These are phyloP conservation scores for Westerdykella aurantiaca DNA, from an alignment of 2,329 filamentous ascomycete species.

Conservation along the genomic window DNA sequence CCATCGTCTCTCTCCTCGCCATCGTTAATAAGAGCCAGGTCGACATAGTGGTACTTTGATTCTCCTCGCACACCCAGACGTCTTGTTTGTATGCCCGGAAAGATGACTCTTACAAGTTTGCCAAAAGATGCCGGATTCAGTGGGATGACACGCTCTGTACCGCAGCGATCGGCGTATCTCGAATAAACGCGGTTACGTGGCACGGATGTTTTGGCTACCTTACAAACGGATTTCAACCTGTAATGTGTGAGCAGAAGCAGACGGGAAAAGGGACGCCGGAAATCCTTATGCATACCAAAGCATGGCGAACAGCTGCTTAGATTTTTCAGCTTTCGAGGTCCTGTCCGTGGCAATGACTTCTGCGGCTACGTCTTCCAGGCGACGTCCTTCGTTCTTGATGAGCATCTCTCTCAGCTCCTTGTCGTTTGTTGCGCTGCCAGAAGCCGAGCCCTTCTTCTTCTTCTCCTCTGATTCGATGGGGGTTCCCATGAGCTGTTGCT, in stretches of 20 bases:
- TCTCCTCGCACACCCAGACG: conserved; percentile 89
- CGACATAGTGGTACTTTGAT: conserved; percentile 92
- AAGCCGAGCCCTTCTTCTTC: conserved; percentile 53
- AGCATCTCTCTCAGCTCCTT: conserved; percentile 73
- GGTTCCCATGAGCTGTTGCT: conserved; percentile 20
- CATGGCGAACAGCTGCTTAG: conserved; percentile 83
- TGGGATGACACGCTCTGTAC: conserved; percentile 87
- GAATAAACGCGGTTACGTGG: conserved; percentile 91
- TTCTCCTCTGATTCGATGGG: conserved; percentile 38
- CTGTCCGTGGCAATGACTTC: conserved; percentile 75
- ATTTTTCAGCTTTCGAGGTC: conserved; percentile 74
- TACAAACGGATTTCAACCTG: conserved; percentile 70
- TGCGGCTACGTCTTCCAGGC: conserved; percentile 64
- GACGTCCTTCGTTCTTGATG: conserved; percentile 60
- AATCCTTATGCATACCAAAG: conserved; percentile 60
- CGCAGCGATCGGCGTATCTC: conserved; percentile 88
- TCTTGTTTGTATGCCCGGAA: conserved; percentile 88
- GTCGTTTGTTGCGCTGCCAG: conserved; percentile 73
- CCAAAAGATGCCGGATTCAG: conserved; percentile 96
- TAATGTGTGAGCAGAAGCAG: conserved; percentile 27
- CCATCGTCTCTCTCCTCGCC: conserved; percentile 23
- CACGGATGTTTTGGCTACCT: conserved; percentile 74
- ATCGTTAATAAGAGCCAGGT: conserved; percentile 48
- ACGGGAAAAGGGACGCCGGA: background rate
- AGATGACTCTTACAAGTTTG: conserved; percentile 92